These are phyloP conservation scores for Sporothrix brunneoviolacea DNA, from an alignment of 2,329 filamentous ascomycete genomes.

Conservation along the genomic window DNA sequence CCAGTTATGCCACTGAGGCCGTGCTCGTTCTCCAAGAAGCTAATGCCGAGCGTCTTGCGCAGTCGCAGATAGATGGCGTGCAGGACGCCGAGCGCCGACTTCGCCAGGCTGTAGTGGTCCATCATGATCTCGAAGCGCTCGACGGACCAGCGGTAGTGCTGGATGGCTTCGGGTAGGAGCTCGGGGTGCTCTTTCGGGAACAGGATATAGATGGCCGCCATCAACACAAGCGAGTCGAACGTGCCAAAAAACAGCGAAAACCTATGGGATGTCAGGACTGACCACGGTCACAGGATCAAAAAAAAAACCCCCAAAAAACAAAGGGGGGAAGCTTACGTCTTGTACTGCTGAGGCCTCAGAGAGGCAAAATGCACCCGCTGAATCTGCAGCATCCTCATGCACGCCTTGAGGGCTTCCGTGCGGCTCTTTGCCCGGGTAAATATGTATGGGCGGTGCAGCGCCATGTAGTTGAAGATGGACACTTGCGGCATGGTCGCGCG, in stretches of 20 bases:
- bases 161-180: slow-evolving; percentile 38
- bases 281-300: background rate
- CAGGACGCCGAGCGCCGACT: slow-evolving; percentile 47
- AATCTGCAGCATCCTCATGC: slow-evolving; percentile 47
- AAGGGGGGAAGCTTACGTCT: slow-evolving; percentile 27
- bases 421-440: slow-evolving; percentile 50
- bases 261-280: slow-evolving; percentile 23
- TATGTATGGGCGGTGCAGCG: slow-evolving; percentile 55
- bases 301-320: background rate
- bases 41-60: slow-evolving; percentile 40
- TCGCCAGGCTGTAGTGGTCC: slow-evolving; percentile 46
- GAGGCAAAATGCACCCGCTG: slow-evolving; percentile 45
- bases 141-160: slow-evolving; percentile 54
- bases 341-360: slow-evolving; percentile 45
- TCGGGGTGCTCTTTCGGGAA: slow-evolving; percentile 50
- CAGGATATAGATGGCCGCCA: slow-evolving; percentile 55
- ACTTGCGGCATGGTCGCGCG: slow-evolving; percentile 42
- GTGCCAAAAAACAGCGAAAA: slow-evolving; percentile 56
- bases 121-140: slow-evolving; percentile 53
- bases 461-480: slow-evolving; percentile 49
- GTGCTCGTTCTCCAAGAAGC: slow-evolving; percentile 22
- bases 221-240: slow-evolving; percentile 56
- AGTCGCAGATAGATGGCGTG: slow-evolving; percentile 49
- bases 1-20: slow-evolving; percentile 6
- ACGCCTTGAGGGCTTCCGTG: slow-evolving; percentile 49